Base-by-base conservation (phyloP, 108 stramenopile species). In the Aurantiochytrium sp. region DNA sequence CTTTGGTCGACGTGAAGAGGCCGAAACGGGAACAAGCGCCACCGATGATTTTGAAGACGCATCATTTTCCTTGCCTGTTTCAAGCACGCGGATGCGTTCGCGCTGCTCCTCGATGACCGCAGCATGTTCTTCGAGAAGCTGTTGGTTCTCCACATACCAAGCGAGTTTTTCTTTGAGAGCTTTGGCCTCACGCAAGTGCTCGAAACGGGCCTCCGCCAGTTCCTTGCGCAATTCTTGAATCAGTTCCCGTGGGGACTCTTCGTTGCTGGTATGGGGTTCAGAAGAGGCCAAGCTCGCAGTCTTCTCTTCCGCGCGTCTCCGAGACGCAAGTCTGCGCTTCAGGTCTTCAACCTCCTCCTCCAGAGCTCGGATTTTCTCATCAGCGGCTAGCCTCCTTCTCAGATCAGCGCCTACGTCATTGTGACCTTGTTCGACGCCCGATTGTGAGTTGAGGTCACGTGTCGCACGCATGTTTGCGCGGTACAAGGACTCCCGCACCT, bases 111-210 rank as follows among this genome's bases (percentile, higher is more conserved):
- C 51, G 23, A 83, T 83, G 76, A 83, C 51, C 12, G 19, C 28
- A 6, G 45, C 76, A 28, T 53, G 45, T 23, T 83, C 76, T 12
- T 53, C 51, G 12, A 83, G 76, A 10, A 83, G 28, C 28, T 83
- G 76, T 87, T 90, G 90, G 44, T 90, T 90, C 28, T 89, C 90
- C 18, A 72, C 29, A 58, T 90, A 90, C 90, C 90, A 90, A 0
- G 89, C 89, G 25, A 90, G 90, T 87, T 89, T 90, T 45, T 51
- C 23, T 35, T 89, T 28, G 23, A 89, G 72, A 42, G 89, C 76
- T 25, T 87, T 47, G 6, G 49, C 57, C 58, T 90, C 76, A 18
- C 23, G n/a, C 6, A 83, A 45, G 23, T 83, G 76, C 51, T 83
- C 76, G 49, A 83, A 83, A 16, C 76, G 76, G 4, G 76, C 90